Conservation (phyloP, 2,329 filamentous ascomycete genomes). For the Scytalidium sp. region DNA sequence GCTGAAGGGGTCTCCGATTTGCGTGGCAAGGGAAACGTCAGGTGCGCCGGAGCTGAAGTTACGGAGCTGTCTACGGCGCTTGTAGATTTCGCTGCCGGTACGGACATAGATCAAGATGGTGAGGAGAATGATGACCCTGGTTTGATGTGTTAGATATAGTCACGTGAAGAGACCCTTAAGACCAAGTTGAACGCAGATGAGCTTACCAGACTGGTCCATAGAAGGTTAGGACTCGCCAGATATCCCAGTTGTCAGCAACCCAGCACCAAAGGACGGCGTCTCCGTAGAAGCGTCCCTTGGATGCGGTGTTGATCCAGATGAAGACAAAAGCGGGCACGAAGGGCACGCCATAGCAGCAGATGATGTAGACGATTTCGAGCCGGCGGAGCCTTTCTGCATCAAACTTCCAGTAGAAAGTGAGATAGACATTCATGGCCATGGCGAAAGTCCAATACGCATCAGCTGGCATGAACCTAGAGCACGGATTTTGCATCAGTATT, state of each 20-base stretch:
- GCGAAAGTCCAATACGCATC: conserved; percentile 75
- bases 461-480: conserved; percentile 69
- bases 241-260: conserved; percentile 65
- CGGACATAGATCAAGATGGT: conserved; percentile 65
- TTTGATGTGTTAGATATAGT: conserved; percentile 5
- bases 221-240: conserved; percentile 70
- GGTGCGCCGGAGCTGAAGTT: conserved; percentile 44
- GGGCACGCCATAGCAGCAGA: conserved; percentile 70
- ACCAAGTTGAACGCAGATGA: background rate
- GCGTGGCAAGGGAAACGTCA: conserved; percentile 28
- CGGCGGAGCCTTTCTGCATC: conserved; percentile 59
- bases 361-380: conserved; percentile 69
- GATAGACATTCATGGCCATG: conserved; percentile 81
- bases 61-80: conserved; percentile 60
- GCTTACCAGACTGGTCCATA: conserved; percentile 69
- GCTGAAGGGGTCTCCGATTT: conserved; percentile 42
- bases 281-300: conserved; percentile 63
- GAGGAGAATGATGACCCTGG: conserved; percentile 56
- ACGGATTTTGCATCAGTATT: background rate
- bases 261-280: conserved; percentile 81
- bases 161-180: too few relatives aligned
- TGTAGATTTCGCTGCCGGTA: conserved; percentile 65
- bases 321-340: conserved; percentile 66
- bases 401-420: conserved; percentile 76
- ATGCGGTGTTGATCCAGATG: conserved; percentile 57